A percentile compares a stretch with the other conserved stretches of the same genome.
Evolutionary conservation across 202 grass and related monocot genomes (phyloP).

Genomic region (Brachypodium distachyon): DNA sequence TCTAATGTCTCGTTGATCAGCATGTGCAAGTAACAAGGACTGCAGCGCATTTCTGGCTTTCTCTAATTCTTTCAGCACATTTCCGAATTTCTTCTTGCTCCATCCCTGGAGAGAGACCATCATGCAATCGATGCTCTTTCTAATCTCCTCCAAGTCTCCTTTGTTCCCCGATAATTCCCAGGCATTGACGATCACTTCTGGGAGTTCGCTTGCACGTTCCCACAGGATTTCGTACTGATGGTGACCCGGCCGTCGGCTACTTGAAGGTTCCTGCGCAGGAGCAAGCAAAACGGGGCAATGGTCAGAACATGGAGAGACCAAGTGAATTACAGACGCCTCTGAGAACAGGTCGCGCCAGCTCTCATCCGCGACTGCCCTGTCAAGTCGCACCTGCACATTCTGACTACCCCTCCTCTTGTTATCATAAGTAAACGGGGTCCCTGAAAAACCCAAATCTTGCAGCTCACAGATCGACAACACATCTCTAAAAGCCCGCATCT

Average conservation of each 20-base stretch:
- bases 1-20: no score
- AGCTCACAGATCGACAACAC: neutral
- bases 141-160: no score
- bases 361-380: neutral
- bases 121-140: no score
- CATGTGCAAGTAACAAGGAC: no score
- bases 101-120: neutral
- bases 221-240: neutral
- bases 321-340: no score
- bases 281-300: no score
- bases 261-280: no score
- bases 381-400: neutral
- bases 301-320: no score
- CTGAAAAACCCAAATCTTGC: neutral
- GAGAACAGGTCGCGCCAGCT: neutral
- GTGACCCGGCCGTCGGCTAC: no score
- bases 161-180: no score
- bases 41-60: no score
- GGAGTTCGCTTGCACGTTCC: neutral
- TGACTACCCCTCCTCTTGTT: neutral
- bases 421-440: neutral
- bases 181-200: neutral
- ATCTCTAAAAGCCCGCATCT: neutral
- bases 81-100: neutral
- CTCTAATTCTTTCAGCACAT: neutral